These are phyloP conservation scores for Delphinella strobiligena DNA, from an alignment of 2,329 filamentous ascomycete species.

Conservation along the genomic window DNA sequence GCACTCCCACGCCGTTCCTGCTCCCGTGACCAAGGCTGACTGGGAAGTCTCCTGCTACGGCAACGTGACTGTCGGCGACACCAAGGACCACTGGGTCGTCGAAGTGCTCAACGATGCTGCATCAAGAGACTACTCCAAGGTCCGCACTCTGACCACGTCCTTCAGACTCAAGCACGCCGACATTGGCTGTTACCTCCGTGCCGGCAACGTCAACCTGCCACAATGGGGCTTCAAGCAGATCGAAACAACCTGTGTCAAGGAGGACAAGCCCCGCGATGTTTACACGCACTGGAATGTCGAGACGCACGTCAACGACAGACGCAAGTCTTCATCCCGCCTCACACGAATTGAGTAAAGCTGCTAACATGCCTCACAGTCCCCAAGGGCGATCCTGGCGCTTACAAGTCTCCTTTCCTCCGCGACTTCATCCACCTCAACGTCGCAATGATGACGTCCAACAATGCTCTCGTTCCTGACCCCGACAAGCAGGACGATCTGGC, in stretches of 20 bases:
- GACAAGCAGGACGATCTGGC: constrained; percentile 98
- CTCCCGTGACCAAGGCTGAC: constrained; percentile 79
- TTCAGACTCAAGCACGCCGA: constrained; percentile 77
- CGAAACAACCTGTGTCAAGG: constrained; percentile 87
- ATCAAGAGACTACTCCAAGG: constrained; percentile 68
- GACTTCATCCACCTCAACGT: constrained; percentile 98
- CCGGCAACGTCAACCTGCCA: constrained; percentile 89
- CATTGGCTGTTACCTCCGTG: constrained; percentile 85
- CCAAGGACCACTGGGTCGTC: constrained; percentile 94
- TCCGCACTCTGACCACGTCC: constrained; percentile 84
- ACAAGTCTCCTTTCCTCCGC: constrained; percentile 93
- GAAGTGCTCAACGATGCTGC: constrained; percentile 86
- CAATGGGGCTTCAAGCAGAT: constrained; percentile 99
- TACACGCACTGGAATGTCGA: constrained; percentile 99
- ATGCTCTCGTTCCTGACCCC: constrained; percentile 89
- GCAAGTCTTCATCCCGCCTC: constrained; percentile 55
- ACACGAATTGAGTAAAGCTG: no score
- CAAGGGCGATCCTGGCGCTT: constrained; percentile 74
- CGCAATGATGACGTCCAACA: constrained; percentile 99
- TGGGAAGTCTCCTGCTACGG: constrained; percentile 93
- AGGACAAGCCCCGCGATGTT: constrained; percentile 80
- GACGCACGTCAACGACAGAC: constrained; percentile 82
- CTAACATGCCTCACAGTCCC: constrained; percentile 51
- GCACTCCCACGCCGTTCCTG: constrained; percentile 83
- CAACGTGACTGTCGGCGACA: constrained; percentile 87